A percentile compares a stretch with the other conserved stretches of the same genome.
Evolutionary conservation across 352 stramenopile species (phyloP).

Genomic region (Pythium sp.): DNA sequence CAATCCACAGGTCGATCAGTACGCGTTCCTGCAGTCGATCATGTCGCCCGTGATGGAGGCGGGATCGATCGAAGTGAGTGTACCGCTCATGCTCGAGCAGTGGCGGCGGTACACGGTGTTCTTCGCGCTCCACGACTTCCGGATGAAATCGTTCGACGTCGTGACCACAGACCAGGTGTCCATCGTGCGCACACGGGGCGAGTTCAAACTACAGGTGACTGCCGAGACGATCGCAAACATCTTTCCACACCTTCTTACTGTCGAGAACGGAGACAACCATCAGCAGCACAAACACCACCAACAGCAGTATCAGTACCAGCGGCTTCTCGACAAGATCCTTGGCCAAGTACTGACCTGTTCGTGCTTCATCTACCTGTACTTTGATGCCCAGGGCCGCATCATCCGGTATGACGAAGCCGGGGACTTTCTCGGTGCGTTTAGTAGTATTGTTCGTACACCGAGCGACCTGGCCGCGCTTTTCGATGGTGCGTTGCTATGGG

Average conservation of each 20-base stretch:
- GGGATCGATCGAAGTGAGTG: slow-evolving; percentile 1
- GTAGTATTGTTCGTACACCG: not conserved
- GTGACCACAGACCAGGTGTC: slow-evolving; percentile 7
- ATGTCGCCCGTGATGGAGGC: slow-evolving; percentile 12
- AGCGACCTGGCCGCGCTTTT: slow-evolving; percentile 4
- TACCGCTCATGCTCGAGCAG: slow-evolving; percentile 14
- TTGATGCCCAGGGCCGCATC: slow-evolving; percentile 21
- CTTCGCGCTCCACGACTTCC: slow-evolving; percentile 10
- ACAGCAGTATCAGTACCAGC: not conserved
- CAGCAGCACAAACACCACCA: not conserved
- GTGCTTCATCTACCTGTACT: slow-evolving; percentile 25
- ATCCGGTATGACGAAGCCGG: slow-evolving; percentile 22
- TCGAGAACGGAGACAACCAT: not conserved
- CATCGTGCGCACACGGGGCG: slow-evolving; percentile 11
- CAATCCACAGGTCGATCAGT: slow-evolving; percentile 1
- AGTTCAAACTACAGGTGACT: slow-evolving; percentile 11
- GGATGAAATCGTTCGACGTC: slow-evolving; percentile 8
- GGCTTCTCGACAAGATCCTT: slow-evolving; percentile 19
- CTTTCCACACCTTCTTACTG: not conserved
- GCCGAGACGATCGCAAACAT: slow-evolving; percentile 8
- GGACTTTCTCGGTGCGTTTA: slow-evolving; percentile 19
- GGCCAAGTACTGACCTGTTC: slow-evolving; percentile 16
- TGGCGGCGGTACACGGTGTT: slow-evolving; percentile 13
- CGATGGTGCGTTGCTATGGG: slow-evolving; percentile 8
- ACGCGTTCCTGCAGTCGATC: slow-evolving; percentile 15